These are phyloP conservation scores for Rubus idaeus DNA, from an alignment of 306 rosid species.

Conservation along the genomic window DNA sequence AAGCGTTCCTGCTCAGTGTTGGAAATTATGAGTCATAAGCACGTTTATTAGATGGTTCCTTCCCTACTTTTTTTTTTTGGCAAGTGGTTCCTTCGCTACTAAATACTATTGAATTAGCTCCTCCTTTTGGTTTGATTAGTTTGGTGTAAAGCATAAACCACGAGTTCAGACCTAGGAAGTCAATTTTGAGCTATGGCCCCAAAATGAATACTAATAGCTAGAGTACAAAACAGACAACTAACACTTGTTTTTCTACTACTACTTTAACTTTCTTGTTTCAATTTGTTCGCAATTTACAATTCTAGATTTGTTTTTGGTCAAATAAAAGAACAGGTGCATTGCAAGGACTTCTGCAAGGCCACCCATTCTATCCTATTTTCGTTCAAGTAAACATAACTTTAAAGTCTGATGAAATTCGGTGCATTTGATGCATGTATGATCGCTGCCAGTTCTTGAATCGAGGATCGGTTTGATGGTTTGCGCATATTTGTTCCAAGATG, in stretches of 20 bases:
- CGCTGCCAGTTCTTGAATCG: no score
- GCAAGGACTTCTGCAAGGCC: not conserved
- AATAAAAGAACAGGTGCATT: not conserved
- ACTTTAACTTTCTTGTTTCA: not conserved
- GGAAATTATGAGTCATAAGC: not conserved
- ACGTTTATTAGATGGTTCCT: not conserved
- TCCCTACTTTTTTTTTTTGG: no score
- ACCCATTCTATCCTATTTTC: no score
- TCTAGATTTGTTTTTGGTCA: not conserved
- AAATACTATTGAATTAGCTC: not conserved
- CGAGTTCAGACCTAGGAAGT: not conserved
- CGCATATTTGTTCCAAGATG: not conserved
- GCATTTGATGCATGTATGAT: no score
- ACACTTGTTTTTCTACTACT: not conserved
- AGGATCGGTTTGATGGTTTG: not conserved
- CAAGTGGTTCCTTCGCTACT: not conserved
- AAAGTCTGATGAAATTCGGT: no score
- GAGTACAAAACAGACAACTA: not conserved
- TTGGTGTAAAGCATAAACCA: not conserved
- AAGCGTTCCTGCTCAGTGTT: not conserved
- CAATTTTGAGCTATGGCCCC: conserved; percentile 1
- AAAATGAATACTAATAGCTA: not conserved
- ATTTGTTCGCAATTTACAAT: not conserved
- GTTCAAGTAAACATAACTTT: not conserved
- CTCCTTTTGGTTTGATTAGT: not conserved